Conservation (phyloP, 2,329 filamentous ascomycete genomes). For the Epichloe scottii region DNA sequence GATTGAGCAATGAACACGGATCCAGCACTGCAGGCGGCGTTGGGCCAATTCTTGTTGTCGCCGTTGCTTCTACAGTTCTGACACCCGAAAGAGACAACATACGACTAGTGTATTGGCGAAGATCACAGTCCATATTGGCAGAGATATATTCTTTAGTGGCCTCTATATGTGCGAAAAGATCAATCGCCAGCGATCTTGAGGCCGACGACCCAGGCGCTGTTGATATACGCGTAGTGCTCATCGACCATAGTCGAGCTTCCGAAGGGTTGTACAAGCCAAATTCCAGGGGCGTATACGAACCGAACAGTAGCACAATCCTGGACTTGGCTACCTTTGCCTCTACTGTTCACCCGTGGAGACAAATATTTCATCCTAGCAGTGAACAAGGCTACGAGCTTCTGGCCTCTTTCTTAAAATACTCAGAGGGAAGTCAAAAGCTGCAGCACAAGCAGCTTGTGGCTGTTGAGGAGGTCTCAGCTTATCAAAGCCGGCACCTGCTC, state of each 20-base stretch:
- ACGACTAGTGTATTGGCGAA: constrained; percentile 42
- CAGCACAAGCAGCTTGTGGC: constrained; percentile 36
- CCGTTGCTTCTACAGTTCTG: constrained; percentile 52
- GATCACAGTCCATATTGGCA: constrained; percentile 63
- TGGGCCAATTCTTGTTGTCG: constrained; percentile 34
- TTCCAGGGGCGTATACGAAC: constrained; percentile 23
- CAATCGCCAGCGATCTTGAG: constrained; percentile 44
- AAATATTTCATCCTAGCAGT: constrained; percentile 52
- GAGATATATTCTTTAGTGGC: constrained; percentile 68
- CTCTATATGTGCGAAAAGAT: constrained; percentile 52
- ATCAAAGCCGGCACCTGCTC: constrained; percentile 5
- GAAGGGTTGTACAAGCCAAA: constrained; percentile 20
- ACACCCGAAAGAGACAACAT: constrained; percentile 28
- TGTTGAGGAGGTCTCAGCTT: constrained; percentile 40
- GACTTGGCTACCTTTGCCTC: constrained; percentile 40
- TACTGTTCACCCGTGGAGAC: constrained; percentile 46
- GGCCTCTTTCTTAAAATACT: constrained; percentile 31
- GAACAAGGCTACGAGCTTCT: constrained; percentile 51
- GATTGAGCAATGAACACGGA: constrained; percentile 24
- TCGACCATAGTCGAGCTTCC: constrained; percentile 42
- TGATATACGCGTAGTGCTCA: constrained; percentile 61
- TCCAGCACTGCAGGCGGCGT: constrained; percentile 19
- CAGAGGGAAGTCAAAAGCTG: constrained; percentile 34
- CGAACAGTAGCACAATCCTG: constrained; percentile 34
- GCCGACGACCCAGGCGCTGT: constrained; percentile 51